Evolutionary conservation across 371 early-diverging fungal genomes (phyloP).

Genomic region (Rhizopus arrhizus): DNA sequence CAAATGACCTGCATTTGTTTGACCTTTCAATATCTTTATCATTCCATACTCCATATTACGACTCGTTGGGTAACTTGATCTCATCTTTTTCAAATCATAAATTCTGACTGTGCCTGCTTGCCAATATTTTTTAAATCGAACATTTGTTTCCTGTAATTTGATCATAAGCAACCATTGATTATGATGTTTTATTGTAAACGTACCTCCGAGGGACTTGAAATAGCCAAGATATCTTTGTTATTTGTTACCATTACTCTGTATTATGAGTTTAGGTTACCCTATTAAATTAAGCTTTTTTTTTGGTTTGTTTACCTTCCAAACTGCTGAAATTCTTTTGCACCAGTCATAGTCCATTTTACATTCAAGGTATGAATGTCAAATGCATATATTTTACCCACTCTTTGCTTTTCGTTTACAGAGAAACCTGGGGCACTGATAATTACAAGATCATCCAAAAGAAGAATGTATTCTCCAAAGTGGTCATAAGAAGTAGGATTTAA

Average conservation of each 20-base stretch:
- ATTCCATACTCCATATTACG: slow-evolving; percentile 22
- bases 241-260: slow-evolving; percentile 1
- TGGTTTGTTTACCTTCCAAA: slow-evolving; percentile 44
- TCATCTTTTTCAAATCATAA: slow-evolving; percentile 25
- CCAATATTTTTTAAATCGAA: slow-evolving; percentile 35
- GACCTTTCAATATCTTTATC: slow-evolving; percentile 28
- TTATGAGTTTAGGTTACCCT: not conserved
- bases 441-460: slow-evolving; percentile 8
- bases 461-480: slow-evolving; percentile 41
- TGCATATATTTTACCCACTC: slow-evolving; percentile 48
- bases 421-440: slow-evolving; percentile 47
- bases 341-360: slow-evolving; percentile 40
- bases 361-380: slow-evolving; percentile 21
- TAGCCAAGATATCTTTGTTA: slow-evolving; percentile 22
- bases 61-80: not conserved
- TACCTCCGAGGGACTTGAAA: slow-evolving; percentile 47
- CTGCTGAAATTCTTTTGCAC: slow-evolving; percentile 44
- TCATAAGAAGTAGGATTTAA: slow-evolving; percentile 22
- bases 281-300: no score
- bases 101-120: slow-evolving; percentile 49
- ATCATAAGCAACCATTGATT: no score
- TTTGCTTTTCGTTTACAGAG: slow-evolving; percentile 10
- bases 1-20: slow-evolving; percentile 46
- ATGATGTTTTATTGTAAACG: no score
- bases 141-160: slow-evolving; percentile 17